Evolutionary conservation across 2,329 filamentous ascomycete species (phyloP).

Genomic region (Diaporthe nobilis): DNA sequence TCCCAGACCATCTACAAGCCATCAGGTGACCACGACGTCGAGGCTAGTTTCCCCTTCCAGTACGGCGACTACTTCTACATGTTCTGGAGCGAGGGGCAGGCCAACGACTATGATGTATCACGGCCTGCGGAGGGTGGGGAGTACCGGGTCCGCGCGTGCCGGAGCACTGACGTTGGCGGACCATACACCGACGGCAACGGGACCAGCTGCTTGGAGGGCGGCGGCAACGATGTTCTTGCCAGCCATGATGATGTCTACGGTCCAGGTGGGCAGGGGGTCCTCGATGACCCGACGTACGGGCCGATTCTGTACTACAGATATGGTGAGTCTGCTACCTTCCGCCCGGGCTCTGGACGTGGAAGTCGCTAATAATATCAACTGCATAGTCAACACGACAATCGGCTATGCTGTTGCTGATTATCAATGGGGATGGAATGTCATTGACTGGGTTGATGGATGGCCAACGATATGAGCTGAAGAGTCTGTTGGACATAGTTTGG

Average conservation of each 20-base stretch:
- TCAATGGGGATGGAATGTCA: conserved; percentile 61
- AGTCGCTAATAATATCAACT: conserved; percentile 45
- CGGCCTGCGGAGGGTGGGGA: conserved; percentile 70
- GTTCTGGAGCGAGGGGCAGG: conserved; percentile 73
- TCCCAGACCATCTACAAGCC: conserved; percentile 68
- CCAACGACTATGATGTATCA: conserved; percentile 69
- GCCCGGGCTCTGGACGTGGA: no score
- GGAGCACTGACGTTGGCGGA: conserved; percentile 64
- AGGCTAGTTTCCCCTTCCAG: conserved; percentile 70
- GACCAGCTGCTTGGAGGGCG: conserved; percentile 66
- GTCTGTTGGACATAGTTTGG: neutral
- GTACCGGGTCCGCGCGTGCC: conserved; percentile 76
- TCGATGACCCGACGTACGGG: conserved; percentile 64
- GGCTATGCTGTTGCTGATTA: conserved; percentile 64
- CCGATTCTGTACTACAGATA: conserved; percentile 76
- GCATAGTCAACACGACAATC: conserved; percentile 49
- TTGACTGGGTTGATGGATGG: conserved; percentile 51
- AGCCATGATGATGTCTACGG: conserved; percentile 72
- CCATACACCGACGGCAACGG: conserved; percentile 71
- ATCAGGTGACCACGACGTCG: conserved; percentile 64
- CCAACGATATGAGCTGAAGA: conserved; percentile 32
- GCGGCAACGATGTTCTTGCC: conserved; percentile 70
- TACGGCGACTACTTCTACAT: conserved; percentile 73
- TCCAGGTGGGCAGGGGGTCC: conserved; percentile 74
- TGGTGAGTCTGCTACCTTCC: conserved; percentile 60